Evolutionary conservation across 768 basidiomycete species (phyloP).

Genomic region (Leccinum imitatum): DNA sequence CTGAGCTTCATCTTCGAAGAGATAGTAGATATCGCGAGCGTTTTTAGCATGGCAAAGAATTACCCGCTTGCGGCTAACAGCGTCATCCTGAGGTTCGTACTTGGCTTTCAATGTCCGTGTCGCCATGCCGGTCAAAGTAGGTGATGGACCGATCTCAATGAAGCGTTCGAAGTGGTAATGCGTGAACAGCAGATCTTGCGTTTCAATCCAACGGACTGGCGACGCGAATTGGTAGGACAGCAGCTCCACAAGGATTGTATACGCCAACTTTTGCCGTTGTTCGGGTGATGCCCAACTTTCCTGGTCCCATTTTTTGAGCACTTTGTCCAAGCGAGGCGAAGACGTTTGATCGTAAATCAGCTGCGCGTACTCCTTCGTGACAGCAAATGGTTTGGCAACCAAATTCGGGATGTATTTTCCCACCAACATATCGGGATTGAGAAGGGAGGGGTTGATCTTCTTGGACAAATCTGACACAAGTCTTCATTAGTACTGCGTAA

Average conservation of each 20-base stretch:
- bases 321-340: slow-evolving; percentile 91
- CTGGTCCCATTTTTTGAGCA: slow-evolving; percentile 91
- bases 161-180: slow-evolving; percentile 87
- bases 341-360: slow-evolving; percentile 96
- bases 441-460: slow-evolving; percentile 89
- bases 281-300: slow-evolving; percentile 81
- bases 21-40: slow-evolving; percentile 95
- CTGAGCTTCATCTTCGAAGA: slow-evolving; percentile 83
- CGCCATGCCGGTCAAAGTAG: slow-evolving; percentile 95
- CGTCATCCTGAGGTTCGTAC: slow-evolving; percentile 89
- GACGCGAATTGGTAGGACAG: slow-evolving; percentile 98
- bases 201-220: slow-evolving; percentile 99
- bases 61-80: slow-evolving; percentile 69
- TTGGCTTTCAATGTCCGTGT: slow-evolving; percentile 87
- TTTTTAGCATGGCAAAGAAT: slow-evolving; percentile 96
- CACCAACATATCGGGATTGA: slow-evolving; percentile 93
- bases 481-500: neutral
- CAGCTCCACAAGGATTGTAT: slow-evolving; percentile 94
- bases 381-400: slow-evolving; percentile 83
- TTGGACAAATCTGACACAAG: slow-evolving; percentile 77
- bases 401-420: slow-evolving; percentile 98
- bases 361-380: slow-evolving; percentile 85
- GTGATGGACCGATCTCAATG: slow-evolving; percentile 95
- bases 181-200: slow-evolving; percentile 91
- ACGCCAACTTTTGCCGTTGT: slow-evolving; percentile 91